Evolutionary conservation across 805 yeast genomes (phyloP).

Genomic region (Yarrowia sp.): DNA sequence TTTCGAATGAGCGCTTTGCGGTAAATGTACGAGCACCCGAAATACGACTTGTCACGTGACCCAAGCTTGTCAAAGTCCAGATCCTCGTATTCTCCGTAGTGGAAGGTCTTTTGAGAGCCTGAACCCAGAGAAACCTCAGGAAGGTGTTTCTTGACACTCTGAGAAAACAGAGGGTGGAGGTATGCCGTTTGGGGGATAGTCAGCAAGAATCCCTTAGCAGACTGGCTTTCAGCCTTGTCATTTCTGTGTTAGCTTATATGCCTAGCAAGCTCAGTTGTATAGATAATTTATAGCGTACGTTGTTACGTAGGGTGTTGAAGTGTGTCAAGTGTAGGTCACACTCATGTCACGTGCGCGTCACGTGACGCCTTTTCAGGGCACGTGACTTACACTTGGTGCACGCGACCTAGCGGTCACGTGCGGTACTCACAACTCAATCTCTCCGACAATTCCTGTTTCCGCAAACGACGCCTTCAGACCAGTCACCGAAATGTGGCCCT

Average conservation of each 20-base stretch:
- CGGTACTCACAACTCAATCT: constrained; percentile 57
- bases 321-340: no score
- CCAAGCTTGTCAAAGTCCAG: constrained; percentile 73
- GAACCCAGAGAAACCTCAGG: constrained; percentile 1
- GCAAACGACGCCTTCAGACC: constrained; percentile 76
- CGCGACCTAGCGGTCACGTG: no score
- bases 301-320: background rate
- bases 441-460: constrained; percentile 64
- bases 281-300: background rate
- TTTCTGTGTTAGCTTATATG: background rate
- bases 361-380: no score
- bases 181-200: constrained; percentile 40
- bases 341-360: no score
- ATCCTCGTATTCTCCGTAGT: constrained; percentile 90
- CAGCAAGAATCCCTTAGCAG: background rate
- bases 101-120: constrained; percentile 56
- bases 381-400: no score
- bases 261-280: background rate
- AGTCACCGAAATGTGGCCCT: constrained; percentile 69
- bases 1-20: constrained; percentile 91
- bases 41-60: constrained; percentile 57
- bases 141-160: constrained; percentile 38
- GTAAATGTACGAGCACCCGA: constrained; percentile 80
- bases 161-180: constrained; percentile 43
- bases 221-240: background rate